Base-by-base conservation (phyloP, 169 alveolate species). In the Sarcocystis neurona region DNA sequence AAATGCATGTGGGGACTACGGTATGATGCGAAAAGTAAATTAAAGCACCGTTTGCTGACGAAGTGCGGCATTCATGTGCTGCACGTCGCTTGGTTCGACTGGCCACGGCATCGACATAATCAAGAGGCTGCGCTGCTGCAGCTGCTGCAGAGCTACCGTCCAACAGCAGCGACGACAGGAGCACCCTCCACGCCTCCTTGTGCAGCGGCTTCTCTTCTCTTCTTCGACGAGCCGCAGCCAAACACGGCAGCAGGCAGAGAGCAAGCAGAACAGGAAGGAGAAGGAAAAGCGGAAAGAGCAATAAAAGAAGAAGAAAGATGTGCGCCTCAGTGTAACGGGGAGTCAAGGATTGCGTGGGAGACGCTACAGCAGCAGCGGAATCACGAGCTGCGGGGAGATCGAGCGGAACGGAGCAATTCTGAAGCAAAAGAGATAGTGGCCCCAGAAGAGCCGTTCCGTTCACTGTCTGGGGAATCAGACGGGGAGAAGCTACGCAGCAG, bases 81-180 rank as follows among this genome's bases (percentile, higher is more conserved):
- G 23, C 89, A 84, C 66, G 66, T 84, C 20, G 82, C 80, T 5
- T 63, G 82, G 82, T 34, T 58, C 47, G 89, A 84, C 48, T 63
- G 89, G 79, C 72, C 82, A 2, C 50, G 18, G 39, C 43, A 60
- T 0, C 12, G 53, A 2, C 60, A 84, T 50, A 66, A 60, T 12
- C 89, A 84, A 41, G 43, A 63, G 48, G 46, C 39, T 46, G 80
- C 89, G 37, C 72, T 84, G 23, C 30, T 46, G 2, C 70, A 84
- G 43, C 44, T 66, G 39, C 47, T 84, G 23, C 23, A 12, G 30
- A 53, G 23, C 23, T 53, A n/a, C n/a, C n/a, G n/a, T n/a, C n/a
- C n/a, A n/a, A n/a, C n/a, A n/a, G n/a, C n/a, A n/a, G n/a, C n/a
- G n/a, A n/a, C n/a, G n/a, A n/a, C n/a, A n/a, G n/a, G n/a, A n/a